Evolutionary conservation across 192 early-diverging fungal genomes (phyloP), one percentile per base, ranked within the genome.

Genomic region (Podochytrium sp.): DNA sequence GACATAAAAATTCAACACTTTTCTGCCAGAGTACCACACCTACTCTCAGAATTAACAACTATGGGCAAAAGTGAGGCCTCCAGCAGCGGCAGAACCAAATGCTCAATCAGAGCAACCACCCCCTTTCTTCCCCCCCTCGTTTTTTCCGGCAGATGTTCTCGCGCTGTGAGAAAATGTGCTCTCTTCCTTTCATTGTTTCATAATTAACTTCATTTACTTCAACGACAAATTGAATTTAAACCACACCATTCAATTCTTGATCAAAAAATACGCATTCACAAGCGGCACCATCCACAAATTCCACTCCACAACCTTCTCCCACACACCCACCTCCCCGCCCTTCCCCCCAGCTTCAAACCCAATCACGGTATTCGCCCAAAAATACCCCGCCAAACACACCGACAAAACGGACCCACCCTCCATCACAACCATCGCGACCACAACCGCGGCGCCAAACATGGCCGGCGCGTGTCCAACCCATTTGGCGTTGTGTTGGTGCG

Each of bases 401-500:
- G 33, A 27, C 47, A 56, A 0, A 29, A 27, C 1, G 6, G 50
- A 79, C 33, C 75, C 67, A 61, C 81, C 78, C 50, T 76, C 80
- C 0, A 81, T 27, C 6, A 81, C 25, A n/a, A 65, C 32, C 51
- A 60, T 33, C 27, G 65, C 20, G 18, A 10, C 5, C 18, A 69
- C 53, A n/a, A 69, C 53, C 5, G 20, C 40, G n/a, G 25, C 53
- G 4, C 66, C 66, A 69, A 69, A 69, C 51, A 69, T 14, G 51
- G 51, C 20, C 6, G 66, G 66, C 4, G 12, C 29, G 51, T 27
- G 18, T 1, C 47, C 66, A 14, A 20, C 47, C 18, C 29, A 69
- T 56, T 69, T 69, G 49, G 35, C 35, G 23, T 69, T 41, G 33
- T n/a, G n/a, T 35, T 69, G 66, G 66, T 51, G 35, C 51, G 66